A percentile compares a stretch with the other conserved stretches of the same genome.
Evolutionary conservation across 2,329 filamentous ascomycete genomes (phyloP).

Genomic region (Calonectria hawksworthii): DNA sequence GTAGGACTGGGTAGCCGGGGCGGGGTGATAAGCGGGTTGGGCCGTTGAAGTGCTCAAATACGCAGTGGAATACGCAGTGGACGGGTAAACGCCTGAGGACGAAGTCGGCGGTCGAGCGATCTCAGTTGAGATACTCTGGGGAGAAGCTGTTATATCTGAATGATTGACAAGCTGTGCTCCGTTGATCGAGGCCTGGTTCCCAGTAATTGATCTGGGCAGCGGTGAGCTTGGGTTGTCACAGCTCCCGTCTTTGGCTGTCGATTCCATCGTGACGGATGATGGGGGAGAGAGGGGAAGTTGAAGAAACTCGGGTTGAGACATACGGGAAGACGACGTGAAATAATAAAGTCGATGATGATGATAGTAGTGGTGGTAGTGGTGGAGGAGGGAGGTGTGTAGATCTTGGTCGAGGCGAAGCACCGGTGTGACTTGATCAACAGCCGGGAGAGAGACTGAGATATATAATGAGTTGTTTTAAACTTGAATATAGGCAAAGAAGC

Average conservation of each 20-base stretch:
- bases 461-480: constrained; percentile 41
- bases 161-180: constrained; percentile 37
- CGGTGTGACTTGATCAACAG: constrained; percentile 33
- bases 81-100: constrained; percentile 42
- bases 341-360: constrained; percentile 35
- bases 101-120: constrained; percentile 37
- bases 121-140: constrained; percentile 39
- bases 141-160: constrained; percentile 42
- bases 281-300: constrained; percentile 46
- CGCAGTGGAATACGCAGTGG: constrained; percentile 38
- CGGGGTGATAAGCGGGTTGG: constrained; percentile 44
- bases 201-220: constrained; percentile 42
- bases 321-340: constrained; percentile 43
- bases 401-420: constrained; percentile 38
- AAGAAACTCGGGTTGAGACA: constrained; percentile 47
- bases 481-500: constrained; percentile 39
- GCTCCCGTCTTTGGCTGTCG: constrained; percentile 44
- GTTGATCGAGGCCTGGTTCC: constrained; percentile 38
- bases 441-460: constrained; percentile 33
- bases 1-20: constrained; percentile 43
- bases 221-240: constrained; percentile 47
- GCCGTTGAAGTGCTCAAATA: constrained; percentile 41
- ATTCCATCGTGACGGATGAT: constrained; percentile 48
- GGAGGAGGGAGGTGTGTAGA: constrained; percentile 28
- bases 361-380: background rate